Evolutionary conservation across 495 filamentous ascomycete genomes (phyloP), one percentile per base, ranked within the genome.

Genomic region (Penicillium mononematosum): DNA sequence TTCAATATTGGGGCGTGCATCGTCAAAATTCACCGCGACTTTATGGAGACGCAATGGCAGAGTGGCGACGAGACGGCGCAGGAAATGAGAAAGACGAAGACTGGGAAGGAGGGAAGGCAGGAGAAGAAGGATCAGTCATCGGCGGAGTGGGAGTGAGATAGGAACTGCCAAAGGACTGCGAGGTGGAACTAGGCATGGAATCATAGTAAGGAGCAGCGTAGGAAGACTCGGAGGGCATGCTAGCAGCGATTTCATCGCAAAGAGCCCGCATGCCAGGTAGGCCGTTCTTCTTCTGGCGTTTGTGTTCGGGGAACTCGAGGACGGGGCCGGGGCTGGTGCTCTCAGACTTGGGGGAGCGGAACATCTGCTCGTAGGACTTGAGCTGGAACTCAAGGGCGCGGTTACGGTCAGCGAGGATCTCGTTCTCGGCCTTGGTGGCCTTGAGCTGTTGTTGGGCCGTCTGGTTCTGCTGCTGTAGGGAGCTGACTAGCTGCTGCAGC

Each of bases 311-410:
- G 17, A 71, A 61, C 4, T 64, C 63, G 20, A 67, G 50, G 3
- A 76, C 47, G 7, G 71, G 46, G 17, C 62, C 62, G 7, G 70
- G 70, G 34, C 63, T 73, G 16, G 56, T 60, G 41, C 46, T 60
- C 50, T 77, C 74, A n/a, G 62, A 34, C 64, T 75, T 75, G 24
- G 73, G 70, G 3, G 71, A 70, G 19, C 72, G 73, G 59, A 76
- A 72, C 67, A 77, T 74, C 51, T 72, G 69, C 55, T 74, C 73
- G 58, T 73, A 76, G 12, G 72, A 70, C 56, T 73, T 78, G 52
- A 76, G 61, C 50, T 78, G 72, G 49, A 72, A 71, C 55, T 75
- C 73, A 7, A 76, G 67, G 32, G 72, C 70, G 17, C 70, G 69
- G 60, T 73, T 72, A 50, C 70, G 72, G 43, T 77, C 73, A 17